phyloP scores from a whole-genome alignment of 106 monocot genomes.

The Acorus calamus region DNA sequence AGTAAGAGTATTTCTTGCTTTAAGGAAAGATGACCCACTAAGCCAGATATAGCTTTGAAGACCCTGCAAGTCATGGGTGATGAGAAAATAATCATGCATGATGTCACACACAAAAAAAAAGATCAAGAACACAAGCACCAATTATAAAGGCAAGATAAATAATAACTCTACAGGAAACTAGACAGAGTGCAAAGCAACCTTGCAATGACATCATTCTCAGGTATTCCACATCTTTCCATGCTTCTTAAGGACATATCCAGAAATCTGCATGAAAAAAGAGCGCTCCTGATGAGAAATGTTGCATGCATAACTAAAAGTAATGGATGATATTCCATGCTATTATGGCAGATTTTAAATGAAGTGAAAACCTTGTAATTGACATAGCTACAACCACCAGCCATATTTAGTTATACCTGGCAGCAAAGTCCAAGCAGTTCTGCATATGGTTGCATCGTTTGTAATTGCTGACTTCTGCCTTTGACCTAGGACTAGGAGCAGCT shows the following conservation, averaged over 20 bases:
- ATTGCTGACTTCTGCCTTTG: constrained; percentile 1
- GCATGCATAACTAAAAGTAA: too few relatives aligned
- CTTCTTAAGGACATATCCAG: constrained; percentile 17
- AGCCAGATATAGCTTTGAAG: constrained; percentile 16
- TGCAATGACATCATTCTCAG: constrained; percentile 8
- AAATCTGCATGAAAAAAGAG: constrained; percentile 20
- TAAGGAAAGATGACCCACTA: constrained; percentile 19
- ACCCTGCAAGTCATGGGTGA: constrained; percentile 25
- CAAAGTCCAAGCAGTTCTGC: constrained; percentile 21
- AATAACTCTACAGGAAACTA: too few relatives aligned
- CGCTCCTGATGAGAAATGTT: too few relatives aligned
- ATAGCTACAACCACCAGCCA: not conserved
- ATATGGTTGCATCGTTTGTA: constrained; percentile 11
- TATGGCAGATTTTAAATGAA: not conserved
- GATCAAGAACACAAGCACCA: not conserved
- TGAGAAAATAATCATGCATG: too few relatives aligned
- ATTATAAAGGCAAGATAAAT: not conserved
- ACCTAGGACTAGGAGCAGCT: constrained; percentile 2
- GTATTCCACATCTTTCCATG: constrained; percentile 15
- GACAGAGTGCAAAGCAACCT: constrained; percentile 14
- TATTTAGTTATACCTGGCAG: constrained; percentile 22
- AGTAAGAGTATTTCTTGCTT: constrained; percentile 27
- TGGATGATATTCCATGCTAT: too few relatives aligned
- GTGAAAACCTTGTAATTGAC: not conserved
- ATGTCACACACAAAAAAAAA: not conserved